Evolutionary conservation across 2,329 filamentous ascomycete genomes (phyloP), one percentile per base, ranked within the genome.

Genomic region (Pleurostoma richardsiae): DNA sequence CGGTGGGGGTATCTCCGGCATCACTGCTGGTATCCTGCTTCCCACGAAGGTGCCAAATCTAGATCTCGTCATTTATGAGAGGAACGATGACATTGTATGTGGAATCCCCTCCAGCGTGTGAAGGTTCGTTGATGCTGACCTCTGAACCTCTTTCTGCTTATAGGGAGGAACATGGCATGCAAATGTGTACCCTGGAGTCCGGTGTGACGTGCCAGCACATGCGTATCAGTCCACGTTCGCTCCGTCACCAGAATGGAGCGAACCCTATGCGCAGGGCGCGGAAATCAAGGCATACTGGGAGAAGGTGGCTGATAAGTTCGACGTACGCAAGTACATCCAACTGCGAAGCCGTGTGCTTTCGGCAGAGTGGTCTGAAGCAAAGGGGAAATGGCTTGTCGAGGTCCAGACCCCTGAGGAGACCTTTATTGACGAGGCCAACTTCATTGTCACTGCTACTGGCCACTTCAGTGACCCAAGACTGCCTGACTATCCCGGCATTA

Each of bases 131-230:
- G 19, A 19, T 19, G 19, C 19, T 19, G 19, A 19, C 2, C 19
- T 19, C 2, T 19, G 19, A 19, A 2, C 19, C 19, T 19, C 19
- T 19, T 19, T 19, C 8, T 36, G 33, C n/a, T n/a, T 8, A 8
- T n/a, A 36, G 33, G 33, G 33, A 8, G 33, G 33, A 36, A n/a
- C n/a, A 8, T 36, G 33, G 33, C 33, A 36, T 8, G n/a, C 8
- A 8, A 36, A 36, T 36, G 2, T 36, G 8, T 36, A 36, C 33
- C 33, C 33, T 8, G 33, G 33, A n/a, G 33, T 36, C 8, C 33
- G 33, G n/a, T 59, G 56, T 31, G 54, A 58, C 29, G 52, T 58
- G 26, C 56, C 57, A 3, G 52, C 56, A 4, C 55, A 57, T 41
- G 52, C 52, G 26, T 56, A 54, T 31, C 44, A 46, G 36, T 47